Evolutionary conservation across 345 rosid genomes (phyloP).

Genomic region (Gossypium stocksii): DNA sequence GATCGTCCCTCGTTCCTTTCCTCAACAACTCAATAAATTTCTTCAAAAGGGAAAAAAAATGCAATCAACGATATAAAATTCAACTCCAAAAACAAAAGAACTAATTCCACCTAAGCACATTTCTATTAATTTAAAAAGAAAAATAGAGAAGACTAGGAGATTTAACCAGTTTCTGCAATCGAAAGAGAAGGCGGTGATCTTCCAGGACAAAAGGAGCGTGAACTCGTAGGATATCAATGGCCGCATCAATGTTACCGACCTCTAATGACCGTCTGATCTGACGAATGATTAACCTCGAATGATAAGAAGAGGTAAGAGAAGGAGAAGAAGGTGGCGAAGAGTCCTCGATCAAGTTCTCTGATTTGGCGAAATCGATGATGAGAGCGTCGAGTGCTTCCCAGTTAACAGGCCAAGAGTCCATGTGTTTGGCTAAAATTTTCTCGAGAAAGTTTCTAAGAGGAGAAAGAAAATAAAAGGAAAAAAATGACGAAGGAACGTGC

Average conservation of each 20-base stretch:
- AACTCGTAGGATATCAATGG: conserved; percentile 52
- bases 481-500: neutral
- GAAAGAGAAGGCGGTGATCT: conserved; percentile 74
- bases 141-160: neutral
- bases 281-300: conserved; percentile 63
- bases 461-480: neutral
- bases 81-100: neutral
- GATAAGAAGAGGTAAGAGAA: conserved; percentile 40
- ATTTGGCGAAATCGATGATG: conserved; percentile 65
- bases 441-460: neutral
- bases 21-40: conserved; percentile 90
- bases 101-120: conserved; percentile 7
- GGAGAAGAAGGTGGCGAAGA: conserved; percentile 34
- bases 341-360: conserved; percentile 72
- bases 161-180: conserved; percentile 79
- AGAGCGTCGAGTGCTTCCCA: conserved; percentile 91
- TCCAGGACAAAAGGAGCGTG: conserved; percentile 74
- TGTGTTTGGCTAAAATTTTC: conserved; percentile 24
- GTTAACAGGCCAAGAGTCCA: conserved; percentile 69
- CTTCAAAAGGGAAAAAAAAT: conserved; percentile 28
- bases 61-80: neutral
- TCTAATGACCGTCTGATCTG: conserved; percentile 70
- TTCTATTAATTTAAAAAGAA: neutral
- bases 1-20: conserved; percentile 61
- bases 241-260: conserved; percentile 65